Evolutionary conservation across 83 land plant genomes (phyloP), one percentile per base, ranked within the genome.

Genomic region (Larix sibirica): DNA sequence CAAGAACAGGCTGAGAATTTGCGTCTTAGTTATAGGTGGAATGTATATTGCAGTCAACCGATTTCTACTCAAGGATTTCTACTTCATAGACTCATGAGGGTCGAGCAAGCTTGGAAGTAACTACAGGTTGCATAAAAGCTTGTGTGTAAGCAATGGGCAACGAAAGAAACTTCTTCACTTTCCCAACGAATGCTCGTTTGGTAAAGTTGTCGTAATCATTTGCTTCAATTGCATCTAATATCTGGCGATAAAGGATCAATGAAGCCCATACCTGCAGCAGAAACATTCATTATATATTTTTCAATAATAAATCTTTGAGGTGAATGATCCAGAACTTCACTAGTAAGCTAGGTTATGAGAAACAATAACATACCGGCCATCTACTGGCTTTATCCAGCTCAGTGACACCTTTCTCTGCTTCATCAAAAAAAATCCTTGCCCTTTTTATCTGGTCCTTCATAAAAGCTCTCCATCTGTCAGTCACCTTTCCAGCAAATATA

Each of bases 141-240:
- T 14, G 96, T 77, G 84, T 88, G 83, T 94, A 94, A 7, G 96
- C 95, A 5, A 84, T 16, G 18, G 95, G 92, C 76, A 94, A 79
- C 21, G 95, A 81, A 18, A 84, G 24, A 7, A 94, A 28, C 76
- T 92, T 94, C 86, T 94, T 92, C 50, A 82, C 86, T 76, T 92
- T 94, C 76, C 90, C 83, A 12, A 94, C 96, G 66, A 87, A 88
- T 1, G 96, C 96, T 58, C 90, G 84, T 79, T 81, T 90, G 14
- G 90, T 88, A 76, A 92, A 94, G 81, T 88, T 94, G 84, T 94
- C 75, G 77, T 92, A 94, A 40, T 92, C 96, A 78, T 94, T 94
- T 4, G 87, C 94, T 83, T 92, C 96, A 38, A 94, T 94, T 50
- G 87, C 92, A 23, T 94, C 96, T 44, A 94, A 80, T 64, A 94